A percentile compares a stretch with the other conserved stretches of the same genome.
Evolutionary conservation across 1,139 yeast species (phyloP).

Genomic region (Saccharomycopsis crataegensis): DNA sequence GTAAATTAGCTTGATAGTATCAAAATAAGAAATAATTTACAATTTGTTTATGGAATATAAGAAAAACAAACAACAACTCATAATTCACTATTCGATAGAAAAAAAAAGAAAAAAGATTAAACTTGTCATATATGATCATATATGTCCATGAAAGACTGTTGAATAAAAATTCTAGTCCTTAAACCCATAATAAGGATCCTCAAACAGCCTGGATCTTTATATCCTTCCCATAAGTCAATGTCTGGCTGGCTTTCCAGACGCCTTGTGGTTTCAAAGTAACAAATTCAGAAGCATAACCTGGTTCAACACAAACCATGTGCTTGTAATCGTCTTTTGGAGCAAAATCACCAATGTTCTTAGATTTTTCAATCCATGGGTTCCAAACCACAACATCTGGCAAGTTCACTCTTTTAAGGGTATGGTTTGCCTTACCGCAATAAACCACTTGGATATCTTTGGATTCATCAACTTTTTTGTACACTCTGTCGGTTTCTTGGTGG

Average conservation of each 20-base stretch:
- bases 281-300: slow-evolving; percentile 77
- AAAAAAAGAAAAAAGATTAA: background rate
- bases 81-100: background rate
- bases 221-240: slow-evolving; percentile 32
- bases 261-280: slow-evolving; percentile 55
- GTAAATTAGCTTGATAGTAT: too few species aligned
- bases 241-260: slow-evolving; percentile 66
- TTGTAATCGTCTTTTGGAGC: slow-evolving; percentile 77
- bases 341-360: slow-evolving; percentile 78
- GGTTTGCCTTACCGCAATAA: slow-evolving; percentile 61
- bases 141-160: background rate
- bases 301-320: slow-evolving; percentile 89
- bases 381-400: slow-evolving; percentile 90
- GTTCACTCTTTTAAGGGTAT: slow-evolving; percentile 56
- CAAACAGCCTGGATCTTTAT: slow-evolving; percentile 32
- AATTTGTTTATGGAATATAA: too few species aligned
- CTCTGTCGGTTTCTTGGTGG: slow-evolving; percentile 75
- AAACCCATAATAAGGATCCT: background rate
- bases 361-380: slow-evolving; percentile 92
- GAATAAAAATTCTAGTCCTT: too few species aligned
- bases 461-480: slow-evolving; percentile 56
- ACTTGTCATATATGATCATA: background rate
- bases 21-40: too few species aligned
- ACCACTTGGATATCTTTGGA: slow-evolving; percentile 56
- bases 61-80: background rate